Percentiles rank a stretch among this genome's conserved stretches.
Conservation (phyloP, 148 eudicot species). For the Nepenthes gracilis region DNA sequence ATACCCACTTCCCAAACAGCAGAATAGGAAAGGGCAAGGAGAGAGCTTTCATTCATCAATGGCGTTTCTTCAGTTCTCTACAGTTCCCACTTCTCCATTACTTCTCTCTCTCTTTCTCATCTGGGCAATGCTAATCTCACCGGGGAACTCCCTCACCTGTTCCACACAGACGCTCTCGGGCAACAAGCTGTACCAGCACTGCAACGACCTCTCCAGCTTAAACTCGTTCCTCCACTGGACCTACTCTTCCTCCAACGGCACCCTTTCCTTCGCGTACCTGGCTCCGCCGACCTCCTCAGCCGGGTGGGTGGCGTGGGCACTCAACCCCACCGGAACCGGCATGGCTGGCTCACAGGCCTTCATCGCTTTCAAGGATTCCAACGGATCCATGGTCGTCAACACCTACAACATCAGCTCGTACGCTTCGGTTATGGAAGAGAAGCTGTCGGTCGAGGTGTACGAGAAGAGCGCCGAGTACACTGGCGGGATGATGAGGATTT, state of each 20-base stretch:
- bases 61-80: too few relatives aligned
- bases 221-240: conserved; percentile 29
- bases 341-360: conserved; percentile 37
- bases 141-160: neutral
- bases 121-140: neutral
- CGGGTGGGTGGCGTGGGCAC: conserved; percentile 40
- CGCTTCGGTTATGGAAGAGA: conserved; percentile 4
- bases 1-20: too few relatives aligned
- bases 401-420: conserved; percentile 41
- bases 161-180: conserved; percentile 14
- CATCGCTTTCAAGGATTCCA: conserved; percentile 20
- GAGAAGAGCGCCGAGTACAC: conserved; percentile 28
- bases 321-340: conserved; percentile 27
- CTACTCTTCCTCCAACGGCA: conserved; percentile 9
- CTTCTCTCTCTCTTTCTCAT: neutral
- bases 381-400: conserved; percentile 1
- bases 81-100: too few relatives aligned
- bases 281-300: conserved; percentile 15
- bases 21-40: too few relatives aligned
- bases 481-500: conserved; percentile 28
- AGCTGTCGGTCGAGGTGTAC: conserved; percentile 25
- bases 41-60: too few relatives aligned
- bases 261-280: conserved; percentile 24
- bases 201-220: conserved; percentile 24
- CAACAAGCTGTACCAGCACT: conserved; percentile 18